phyloP scores from a whole-genome alignment of 164 flowering plant genomes.

The Piper longum region DNA sequence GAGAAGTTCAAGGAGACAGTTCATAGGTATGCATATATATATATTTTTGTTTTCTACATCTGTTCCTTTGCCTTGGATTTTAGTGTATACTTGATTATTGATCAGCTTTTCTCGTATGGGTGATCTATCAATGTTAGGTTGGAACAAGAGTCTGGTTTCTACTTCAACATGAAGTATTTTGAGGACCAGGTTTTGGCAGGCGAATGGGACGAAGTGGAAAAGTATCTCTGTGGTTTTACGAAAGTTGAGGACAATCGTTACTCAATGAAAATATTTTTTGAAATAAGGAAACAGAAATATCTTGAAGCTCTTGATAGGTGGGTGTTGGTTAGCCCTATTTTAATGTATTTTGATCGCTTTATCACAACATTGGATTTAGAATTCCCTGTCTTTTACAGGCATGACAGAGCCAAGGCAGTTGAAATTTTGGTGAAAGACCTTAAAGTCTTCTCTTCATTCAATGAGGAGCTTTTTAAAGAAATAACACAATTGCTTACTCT shows the following conservation, averaged over 20 bases:
- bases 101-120: constrained; percentile 3
- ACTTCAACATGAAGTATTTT: constrained; percentile 56
- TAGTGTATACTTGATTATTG: neutral
- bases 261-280: constrained; percentile 13
- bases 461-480: constrained; percentile 76
- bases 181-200: constrained; percentile 59
- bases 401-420: constrained; percentile 66
- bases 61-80: neutral
- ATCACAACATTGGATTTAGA: neutral
- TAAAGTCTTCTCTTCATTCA: constrained; percentile 70
- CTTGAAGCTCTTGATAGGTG: constrained; percentile 42
- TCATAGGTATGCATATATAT: constrained; percentile 32
- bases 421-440: constrained; percentile 76
- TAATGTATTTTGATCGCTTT: neutral
- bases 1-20: constrained; percentile 79
- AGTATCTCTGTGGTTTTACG: constrained; percentile 31
- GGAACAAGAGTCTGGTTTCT: constrained; percentile 17
- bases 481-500: constrained; percentile 72
- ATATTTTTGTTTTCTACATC: neutral
- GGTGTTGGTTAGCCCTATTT: neutral
- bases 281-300: constrained; percentile 39
- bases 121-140: constrained; percentile 26
- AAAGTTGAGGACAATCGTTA: constrained; percentile 25
- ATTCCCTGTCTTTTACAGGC: constrained; percentile 21
- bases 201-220: constrained; percentile 59